Evolutionary conservation across 2,329 filamentous ascomycete species (phyloP).

Genomic region (Fusarium metavorans): DNA sequence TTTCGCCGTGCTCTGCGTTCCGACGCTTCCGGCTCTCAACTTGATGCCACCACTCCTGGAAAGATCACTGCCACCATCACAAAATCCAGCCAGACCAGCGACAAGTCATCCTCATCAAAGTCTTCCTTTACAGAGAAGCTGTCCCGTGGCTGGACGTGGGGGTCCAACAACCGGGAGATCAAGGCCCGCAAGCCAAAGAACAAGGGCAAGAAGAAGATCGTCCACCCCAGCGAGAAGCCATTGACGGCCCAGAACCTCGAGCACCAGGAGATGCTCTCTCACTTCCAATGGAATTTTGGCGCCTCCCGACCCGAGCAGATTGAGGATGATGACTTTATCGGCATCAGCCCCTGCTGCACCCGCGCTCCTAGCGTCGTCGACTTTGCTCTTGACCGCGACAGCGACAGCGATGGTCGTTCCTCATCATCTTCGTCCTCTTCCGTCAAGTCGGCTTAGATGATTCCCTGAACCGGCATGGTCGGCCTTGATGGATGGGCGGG

Average conservation of each 20-base stretch:
- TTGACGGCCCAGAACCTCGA: conserved; percentile 59
- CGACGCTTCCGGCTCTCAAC: conserved; percentile 46
- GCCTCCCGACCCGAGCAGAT: conserved; percentile 50
- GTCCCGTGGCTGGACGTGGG: conserved; percentile 49
- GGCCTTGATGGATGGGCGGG: conserved; percentile 34
- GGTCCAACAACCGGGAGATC: conserved; percentile 44
- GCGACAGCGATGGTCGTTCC: conserved; percentile 39
- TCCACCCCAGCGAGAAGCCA: conserved; percentile 59
- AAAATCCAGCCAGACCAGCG: conserved; percentile 45
- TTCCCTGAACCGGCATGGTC: conserved; percentile 38
- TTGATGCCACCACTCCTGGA: conserved; percentile 47
- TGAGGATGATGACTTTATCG: conserved; percentile 49
- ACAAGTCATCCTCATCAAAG: conserved; percentile 48
- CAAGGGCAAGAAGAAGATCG: conserved; percentile 41
- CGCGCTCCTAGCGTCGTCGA: conserved; percentile 52
- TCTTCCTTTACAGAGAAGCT: conserved; percentile 45
- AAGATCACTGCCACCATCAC: conserved; percentile 45
- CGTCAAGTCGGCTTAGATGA: conserved; percentile 34
- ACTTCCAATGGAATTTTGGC: conserved; percentile 62
- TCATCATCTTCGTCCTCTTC: conserved; percentile 33
- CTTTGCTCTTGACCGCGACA: conserved; percentile 35
- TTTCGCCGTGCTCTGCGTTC: conserved; percentile 57
- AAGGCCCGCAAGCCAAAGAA: conserved; percentile 48
- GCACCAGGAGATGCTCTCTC: conserved; percentile 60
- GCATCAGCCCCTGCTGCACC: conserved; percentile 60